These are phyloP conservation scores for Ganoderma resinaceum DNA, from an alignment of 1,284 basidiomycete species.

Conservation along the genomic window DNA sequence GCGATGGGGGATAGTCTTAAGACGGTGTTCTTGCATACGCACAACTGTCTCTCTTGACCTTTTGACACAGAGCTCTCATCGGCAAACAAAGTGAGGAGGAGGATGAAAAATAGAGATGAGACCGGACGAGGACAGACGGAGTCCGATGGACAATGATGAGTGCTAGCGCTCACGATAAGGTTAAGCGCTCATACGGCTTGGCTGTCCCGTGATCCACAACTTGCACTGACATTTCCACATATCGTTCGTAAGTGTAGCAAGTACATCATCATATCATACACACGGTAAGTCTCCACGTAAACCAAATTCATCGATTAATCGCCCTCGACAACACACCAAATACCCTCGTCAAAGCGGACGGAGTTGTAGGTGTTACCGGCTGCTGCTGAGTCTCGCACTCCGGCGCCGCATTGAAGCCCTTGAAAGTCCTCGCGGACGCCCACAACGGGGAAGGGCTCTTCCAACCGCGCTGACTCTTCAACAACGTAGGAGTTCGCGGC, in stretches of 20 bases:
- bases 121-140: too few species aligned
- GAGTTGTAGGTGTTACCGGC: neutral
- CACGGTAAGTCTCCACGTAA: too few species aligned
- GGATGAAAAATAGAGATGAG: neutral
- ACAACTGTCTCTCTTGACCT: neutral
- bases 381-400: neutral
- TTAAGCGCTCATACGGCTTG: too few species aligned
- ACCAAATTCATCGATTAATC: neutral
- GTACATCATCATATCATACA: too few species aligned
- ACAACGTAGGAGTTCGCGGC: neutral
- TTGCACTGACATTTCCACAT: too few species aligned
- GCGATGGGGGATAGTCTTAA: too few species aligned
- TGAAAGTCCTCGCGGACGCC: neutral
- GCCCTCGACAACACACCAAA: neutral
- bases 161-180: too few species aligned
- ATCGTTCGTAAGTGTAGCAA: too few species aligned
- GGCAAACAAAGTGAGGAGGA: neutral
- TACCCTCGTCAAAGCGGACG: neutral
- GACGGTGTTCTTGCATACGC: neutral
- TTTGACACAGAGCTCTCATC: neutral
- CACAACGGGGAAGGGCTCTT: neutral
- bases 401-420: neutral
- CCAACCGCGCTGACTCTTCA: neutral
- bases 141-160: too few species aligned
- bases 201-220: too few species aligned